phyloP scores from a whole-genome alignment of 192 early-diverging fungal genomes.

The Paraglomus occultum region DNA sequence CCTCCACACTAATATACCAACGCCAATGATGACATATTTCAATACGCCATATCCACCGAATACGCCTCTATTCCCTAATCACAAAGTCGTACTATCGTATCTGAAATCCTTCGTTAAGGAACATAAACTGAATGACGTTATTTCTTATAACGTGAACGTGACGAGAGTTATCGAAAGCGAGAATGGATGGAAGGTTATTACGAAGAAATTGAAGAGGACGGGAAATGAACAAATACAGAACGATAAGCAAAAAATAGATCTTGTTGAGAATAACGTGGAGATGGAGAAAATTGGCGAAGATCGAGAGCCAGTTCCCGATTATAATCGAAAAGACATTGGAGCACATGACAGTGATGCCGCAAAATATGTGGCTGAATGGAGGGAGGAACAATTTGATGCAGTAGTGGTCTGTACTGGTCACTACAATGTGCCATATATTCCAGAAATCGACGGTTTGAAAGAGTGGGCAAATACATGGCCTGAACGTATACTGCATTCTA shows the following conservation, averaged over 20 bases:
- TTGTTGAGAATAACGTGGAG: slow-evolving; percentile 25
- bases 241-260: slow-evolving; percentile 42
- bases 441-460: slow-evolving; percentile 39
- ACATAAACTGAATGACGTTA: no score
- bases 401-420: slow-evolving; percentile 50
- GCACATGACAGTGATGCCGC: background rate
- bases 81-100: background rate
- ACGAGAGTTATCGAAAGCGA: no score
- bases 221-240: slow-evolving; percentile 32
- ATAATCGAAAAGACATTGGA: slow-evolving; percentile 24
- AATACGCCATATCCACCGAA: slow-evolving; percentile 38
- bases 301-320: slow-evolving; percentile 17
- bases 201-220: slow-evolving; percentile 28
- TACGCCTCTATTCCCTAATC: slow-evolving; percentile 43
- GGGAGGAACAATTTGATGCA: slow-evolving; percentile 43
- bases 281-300: slow-evolving; percentile 30
- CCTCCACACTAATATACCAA: slow-evolving; percentile 54
- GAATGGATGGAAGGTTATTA: slow-evolving; percentile 42
- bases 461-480: background rate
- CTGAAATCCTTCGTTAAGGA: no score
- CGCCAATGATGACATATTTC: slow-evolving; percentile 49
- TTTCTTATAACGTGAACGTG: no score
- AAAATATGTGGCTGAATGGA: background rate
- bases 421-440: slow-evolving; percentile 49
- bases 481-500: slow-evolving; percentile 33